Conservation (phyloP, 345 rosid genomes). For the Pistacia integerrima region DNA sequence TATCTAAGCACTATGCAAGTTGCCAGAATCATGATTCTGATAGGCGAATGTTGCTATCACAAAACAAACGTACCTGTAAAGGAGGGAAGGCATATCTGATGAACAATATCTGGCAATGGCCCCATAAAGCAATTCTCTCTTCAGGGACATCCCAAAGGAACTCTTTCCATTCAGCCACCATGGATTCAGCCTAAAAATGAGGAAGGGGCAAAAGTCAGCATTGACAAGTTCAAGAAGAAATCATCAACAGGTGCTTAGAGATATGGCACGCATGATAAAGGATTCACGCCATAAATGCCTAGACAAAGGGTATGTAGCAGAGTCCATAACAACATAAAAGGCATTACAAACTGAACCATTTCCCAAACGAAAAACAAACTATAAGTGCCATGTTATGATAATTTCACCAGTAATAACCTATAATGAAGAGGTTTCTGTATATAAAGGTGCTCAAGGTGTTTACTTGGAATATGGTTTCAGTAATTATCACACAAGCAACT, state of each 20-base stretch:
- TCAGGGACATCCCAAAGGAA: slow-evolving; percentile 99
- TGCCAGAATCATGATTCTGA: slow-evolving; percentile 8
- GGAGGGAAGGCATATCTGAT: slow-evolving; percentile 87
- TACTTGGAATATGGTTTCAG: background rate
- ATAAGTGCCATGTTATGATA: background rate
- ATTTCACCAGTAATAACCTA: background rate
- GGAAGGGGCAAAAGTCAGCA: slow-evolving; percentile 5
- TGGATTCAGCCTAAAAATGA: slow-evolving; percentile 85
- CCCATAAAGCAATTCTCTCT: slow-evolving; percentile 97
- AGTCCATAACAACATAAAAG: background rate
- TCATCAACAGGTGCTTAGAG: background rate
- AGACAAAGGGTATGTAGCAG: background rate
- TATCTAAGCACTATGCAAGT: slow-evolving; percentile 14
- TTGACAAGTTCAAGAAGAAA: slow-evolving; percentile 8
- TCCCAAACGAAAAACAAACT: background rate
- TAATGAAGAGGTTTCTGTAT: background rate
- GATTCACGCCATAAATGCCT: background rate
- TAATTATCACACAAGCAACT: background rate
- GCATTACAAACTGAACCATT: background rate
- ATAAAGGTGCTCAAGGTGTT: background rate
- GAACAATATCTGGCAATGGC: slow-evolving; percentile 92
- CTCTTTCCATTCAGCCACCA: slow-evolving; percentile 99
- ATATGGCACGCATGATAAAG: slow-evolving; percentile 7
- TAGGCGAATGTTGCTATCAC: background rate
- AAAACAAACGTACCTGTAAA: slow-evolving; percentile 60